Base-by-base conservation (phyloP, 768 basidiomycete genomes). In the Atractiella rhizophila region DNA sequence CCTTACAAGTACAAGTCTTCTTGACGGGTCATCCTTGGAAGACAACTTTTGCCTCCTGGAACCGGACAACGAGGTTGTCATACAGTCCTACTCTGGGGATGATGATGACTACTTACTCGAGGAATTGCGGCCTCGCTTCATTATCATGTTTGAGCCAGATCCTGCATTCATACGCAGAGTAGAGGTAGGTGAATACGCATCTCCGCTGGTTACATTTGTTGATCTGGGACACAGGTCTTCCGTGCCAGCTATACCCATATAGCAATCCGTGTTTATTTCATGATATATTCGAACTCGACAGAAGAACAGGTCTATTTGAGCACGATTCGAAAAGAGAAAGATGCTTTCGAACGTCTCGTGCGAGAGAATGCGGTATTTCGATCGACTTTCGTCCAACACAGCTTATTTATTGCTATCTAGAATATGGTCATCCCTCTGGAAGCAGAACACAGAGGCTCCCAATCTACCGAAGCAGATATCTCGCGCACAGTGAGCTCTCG, bases 291-390 rank as follows among this genome's bases (percentile, higher is more conserved):
- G 42, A 71, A 78, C 51, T 86, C 81, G 35, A 77, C 76, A 48
- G 91, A 98, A 57, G 91, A 98, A 51, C 83, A 88, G 58, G 79
- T 79, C 56, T 98, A 91, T 57, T 67, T 98, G 24, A 75, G 78
- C 23, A 76, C 73, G 2, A 68, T 94, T 24, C 64, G 83, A 35
- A 71, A 73, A 45, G 91, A 98, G 62, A 94, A 91, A 56, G 78
- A 88, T 39, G 73, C 83, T 0, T 96, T 96, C 51, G 79, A 91
- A 58, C 66, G 73, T 42, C 61, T 98, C 19, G 94, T 98, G 57
- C 76, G 73, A 53, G 91, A 96, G 60, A 69, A 80, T 35, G 80
- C 73, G 34, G 86, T 88, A 48, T 52, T 78, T 67, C 15, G 3
- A 9, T 32, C 23, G 26, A 20, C 15, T 25, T 9, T 23, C 12